Base-by-base conservation (phyloP, 2,329 filamentous ascomycete genomes). In the Hymenoscyphus fraxineus region DNA sequence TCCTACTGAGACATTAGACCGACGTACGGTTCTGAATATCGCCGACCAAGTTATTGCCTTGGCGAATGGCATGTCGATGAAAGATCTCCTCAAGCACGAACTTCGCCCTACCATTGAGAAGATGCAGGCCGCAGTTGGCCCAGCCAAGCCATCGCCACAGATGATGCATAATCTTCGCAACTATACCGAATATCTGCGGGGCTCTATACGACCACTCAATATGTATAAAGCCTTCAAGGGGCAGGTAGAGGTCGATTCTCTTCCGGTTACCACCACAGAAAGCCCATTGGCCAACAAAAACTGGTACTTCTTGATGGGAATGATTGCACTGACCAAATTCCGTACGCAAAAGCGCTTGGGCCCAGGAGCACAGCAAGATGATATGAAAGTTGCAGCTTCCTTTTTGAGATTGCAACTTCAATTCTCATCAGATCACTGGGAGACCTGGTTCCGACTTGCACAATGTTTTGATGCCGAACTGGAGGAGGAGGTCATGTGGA, bases 281-380 rank as follows among this genome's bases (percentile, higher is more conserved):
- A 88, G 87, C 61, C 84, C 85, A 0, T 78, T 96, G 40, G 93
- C 93, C 0, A 86, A 86, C 31, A 90, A 92, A 69, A 91, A 93
- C 57, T 98, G 94, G 94, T 97, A 92, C 76, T 97, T 95, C 76
- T 80, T 97, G 38, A 85, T 96, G 67, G 94, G 94, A 22, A 90
- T 95, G 82, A 91, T 96, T 63, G 88, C 92, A 2, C 82, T 98
- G 64, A 92, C 90, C 55, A 96, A 93, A 72, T 98, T 96, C 75
- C 72, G 74, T 19, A 70, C 73, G 16, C 72, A 74, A 60, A 78
- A 78, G 65, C 71, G 75, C 19, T 66, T 75, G 44, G 72, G 71
- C 6, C 72, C 75, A 10, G 75, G 74, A 13, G 70, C 76, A 13
- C 75, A 76, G 60, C 75, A 73, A 12, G 77, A 78, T 58, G 77